These are phyloP conservation scores for Kalmusia sp. DNA, from an alignment of 2,329 filamentous ascomycete genomes.

Conservation along the genomic window DNA sequence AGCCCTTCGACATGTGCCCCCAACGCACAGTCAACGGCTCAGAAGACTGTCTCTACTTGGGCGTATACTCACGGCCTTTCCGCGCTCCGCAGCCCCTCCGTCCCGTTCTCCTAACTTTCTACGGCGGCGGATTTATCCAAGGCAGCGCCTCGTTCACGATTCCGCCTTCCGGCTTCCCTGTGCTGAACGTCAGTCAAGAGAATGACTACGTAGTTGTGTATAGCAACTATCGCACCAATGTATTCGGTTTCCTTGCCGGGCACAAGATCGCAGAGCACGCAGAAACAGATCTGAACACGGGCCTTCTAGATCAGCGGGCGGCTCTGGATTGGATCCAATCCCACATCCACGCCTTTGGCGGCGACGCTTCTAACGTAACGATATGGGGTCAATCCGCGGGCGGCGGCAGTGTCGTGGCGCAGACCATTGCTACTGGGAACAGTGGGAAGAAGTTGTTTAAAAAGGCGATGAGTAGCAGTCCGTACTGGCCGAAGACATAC, in stretches of 20 bases:
- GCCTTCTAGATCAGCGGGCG: constrained; percentile 60
- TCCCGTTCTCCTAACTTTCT: constrained; percentile 67
- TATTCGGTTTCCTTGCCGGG: constrained; percentile 63
- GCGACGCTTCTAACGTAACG: constrained; percentile 60
- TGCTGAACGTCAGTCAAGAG: constrained; percentile 60
- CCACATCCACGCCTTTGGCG: constrained; percentile 62
- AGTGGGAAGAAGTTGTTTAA: constrained; percentile 55
- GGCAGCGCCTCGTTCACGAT: constrained; percentile 63
- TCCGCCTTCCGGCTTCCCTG: constrained; percentile 64
- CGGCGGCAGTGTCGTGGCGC: constrained; percentile 60
- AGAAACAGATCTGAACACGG: constrained; percentile 59
- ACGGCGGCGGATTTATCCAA: constrained; percentile 67
- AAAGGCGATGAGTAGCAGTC: constrained; percentile 60
- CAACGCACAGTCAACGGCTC: constrained; percentile 63
- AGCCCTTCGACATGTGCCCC: constrained; percentile 64
- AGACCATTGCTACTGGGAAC: constrained; percentile 58
- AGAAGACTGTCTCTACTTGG: constrained; percentile 69
- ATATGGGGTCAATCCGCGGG: constrained; percentile 65
- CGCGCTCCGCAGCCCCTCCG: constrained; percentile 49
- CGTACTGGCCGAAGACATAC: constrained; percentile 68
- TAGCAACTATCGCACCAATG: constrained; percentile 64
- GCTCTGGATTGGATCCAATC: constrained; percentile 62
- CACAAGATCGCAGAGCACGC: constrained; percentile 53
- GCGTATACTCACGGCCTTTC: constrained; percentile 65
- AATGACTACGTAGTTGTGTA: constrained; percentile 62